Evolutionary conservation across 495 filamentous ascomycete genomes (phyloP), one percentile per base, ranked within the genome.

Genomic region (Aspergillus carlsbadensis): DNA sequence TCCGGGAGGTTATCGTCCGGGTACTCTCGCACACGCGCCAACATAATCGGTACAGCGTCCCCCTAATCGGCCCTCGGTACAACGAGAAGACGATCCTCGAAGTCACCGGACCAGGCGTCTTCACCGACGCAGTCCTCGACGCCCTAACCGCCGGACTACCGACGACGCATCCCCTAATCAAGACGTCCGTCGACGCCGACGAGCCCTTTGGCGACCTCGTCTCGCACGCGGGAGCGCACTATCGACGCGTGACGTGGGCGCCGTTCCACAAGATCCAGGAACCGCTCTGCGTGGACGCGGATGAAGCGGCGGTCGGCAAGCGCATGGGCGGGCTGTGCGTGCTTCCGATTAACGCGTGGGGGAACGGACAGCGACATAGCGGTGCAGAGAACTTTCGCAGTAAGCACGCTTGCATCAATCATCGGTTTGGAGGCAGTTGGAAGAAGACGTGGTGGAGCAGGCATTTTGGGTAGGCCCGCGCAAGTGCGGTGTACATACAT

Each of bases 301-400:
- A 45, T 0, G 69, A 71, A 20, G 60, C 65, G 0, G 52, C 22
- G 31, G 13, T 50, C 11, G 69, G 56, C 14, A 61, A 62, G 7
- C 36, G 58, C 0, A 65, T 73, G 52, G 70, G 72, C 10, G 75
- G 73, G 2, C 14, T 79, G 0, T 71, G 70, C 22, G 71, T 77
- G 2, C 52, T 79, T 5, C 75, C 76, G 10, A 47, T 77, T 10
- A 76, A 70, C 63, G 71, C 67, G 1, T 79, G 76, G 75, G 75
- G 67, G 0, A 77, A 73, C 63, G 75, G 76, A 17, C 75, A 77
- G 55, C 58, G 71, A 42, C 72, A 79, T 46, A 75, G 71, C 52
- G 66, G 67, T 0, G 56, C 74, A 0, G 72, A 73, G 54, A 40
- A 47, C 1, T 72, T 74, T 53, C 18, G 42, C 0, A 71, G 65